Conservation (phyloP, 2,329 filamentous ascomycete species). For the Mycosphaerella arachidis region DNA sequence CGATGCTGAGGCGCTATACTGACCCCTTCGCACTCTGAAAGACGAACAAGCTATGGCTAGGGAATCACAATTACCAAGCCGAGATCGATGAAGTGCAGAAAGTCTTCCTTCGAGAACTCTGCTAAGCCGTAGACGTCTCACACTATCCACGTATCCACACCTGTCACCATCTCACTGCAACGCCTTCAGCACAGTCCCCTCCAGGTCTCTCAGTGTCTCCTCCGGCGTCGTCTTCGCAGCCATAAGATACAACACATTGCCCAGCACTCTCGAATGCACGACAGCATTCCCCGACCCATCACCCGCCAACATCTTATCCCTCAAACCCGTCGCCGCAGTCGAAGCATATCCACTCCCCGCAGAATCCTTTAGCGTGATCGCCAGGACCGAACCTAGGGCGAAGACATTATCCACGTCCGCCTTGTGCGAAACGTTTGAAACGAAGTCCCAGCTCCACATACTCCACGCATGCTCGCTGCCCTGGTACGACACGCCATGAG, state of each 20-base stretch:
- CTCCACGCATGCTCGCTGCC: constrained; percentile 54
- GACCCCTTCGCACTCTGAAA: constrained; percentile 24
- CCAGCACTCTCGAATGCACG: constrained; percentile 57
- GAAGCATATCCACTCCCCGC: constrained; percentile 51
- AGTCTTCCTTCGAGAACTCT: not conserved
- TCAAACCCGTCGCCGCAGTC: constrained; percentile 50
- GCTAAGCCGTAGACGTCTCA: not conserved
- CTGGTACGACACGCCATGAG: constrained; percentile 5
- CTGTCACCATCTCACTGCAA: constrained; percentile 9
- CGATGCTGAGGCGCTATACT: too few species aligned
- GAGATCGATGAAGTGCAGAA: constrained; percentile 29
- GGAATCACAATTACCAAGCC: constrained; percentile 35
- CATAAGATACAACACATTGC: constrained; percentile 60
- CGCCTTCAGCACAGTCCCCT: constrained; percentile 37
- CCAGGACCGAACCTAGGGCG: constrained; percentile 70
- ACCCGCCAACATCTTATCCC: constrained; percentile 45
- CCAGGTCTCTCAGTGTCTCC: constrained; percentile 40
- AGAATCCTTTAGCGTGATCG: constrained; percentile 55
- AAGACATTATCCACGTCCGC: constrained; percentile 60
- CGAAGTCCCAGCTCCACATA: constrained; percentile 61
- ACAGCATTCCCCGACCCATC: constrained; percentile 36
- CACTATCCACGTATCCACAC: not conserved
- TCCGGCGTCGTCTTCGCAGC: constrained; percentile 48
- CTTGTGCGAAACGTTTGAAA: constrained; percentile 56
- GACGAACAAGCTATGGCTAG: constrained; percentile 37